Evolutionary conservation across 768 basidiomycete species (phyloP).

Genomic region (Peribolospora baueri): DNA sequence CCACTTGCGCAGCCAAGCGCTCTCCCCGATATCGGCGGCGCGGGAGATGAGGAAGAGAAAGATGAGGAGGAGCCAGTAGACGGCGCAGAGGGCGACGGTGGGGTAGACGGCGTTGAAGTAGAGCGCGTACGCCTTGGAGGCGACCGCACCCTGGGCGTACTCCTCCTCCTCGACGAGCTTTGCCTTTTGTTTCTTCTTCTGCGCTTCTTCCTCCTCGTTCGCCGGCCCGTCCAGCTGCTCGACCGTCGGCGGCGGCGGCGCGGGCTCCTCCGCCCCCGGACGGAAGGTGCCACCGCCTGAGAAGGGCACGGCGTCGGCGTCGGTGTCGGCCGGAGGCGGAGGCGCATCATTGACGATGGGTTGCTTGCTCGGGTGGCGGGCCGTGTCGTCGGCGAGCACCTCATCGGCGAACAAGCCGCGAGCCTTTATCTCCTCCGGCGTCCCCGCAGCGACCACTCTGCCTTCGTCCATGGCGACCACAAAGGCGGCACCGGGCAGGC

Average conservation of each 20-base stretch:
- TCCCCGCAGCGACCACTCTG: constrained; percentile 1
- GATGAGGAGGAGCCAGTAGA: neutral
- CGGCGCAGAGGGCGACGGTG: neutral
- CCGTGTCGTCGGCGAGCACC: constrained; percentile 3
- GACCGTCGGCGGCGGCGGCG: neutral
- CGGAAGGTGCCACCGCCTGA: constrained; percentile 1
- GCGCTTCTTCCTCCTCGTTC: neutral
- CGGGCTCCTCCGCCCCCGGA: neutral
- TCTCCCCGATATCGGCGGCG: constrained; percentile 1
- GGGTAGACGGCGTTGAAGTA: constrained; percentile 7
- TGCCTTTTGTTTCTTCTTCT: constrained; percentile 2
- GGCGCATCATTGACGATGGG: constrained; percentile 1
- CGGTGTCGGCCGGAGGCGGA: neutral
- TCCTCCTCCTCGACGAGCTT: constrained; percentile 13
- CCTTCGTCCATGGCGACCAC: constrained; percentile 21
- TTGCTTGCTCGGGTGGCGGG: neutral
- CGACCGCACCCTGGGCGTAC: constrained; percentile 8
- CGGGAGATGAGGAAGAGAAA: neutral
- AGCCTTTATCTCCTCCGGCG: neutral
- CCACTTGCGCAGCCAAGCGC: constrained; percentile 2
- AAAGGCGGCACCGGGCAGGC: constrained; percentile 51
- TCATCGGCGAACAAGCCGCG: constrained; percentile 5
- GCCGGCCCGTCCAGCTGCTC: neutral
- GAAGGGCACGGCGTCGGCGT: neutral
- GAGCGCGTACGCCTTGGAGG: constrained; percentile 3